Evolutionary conservation across 345 rosid species (phyloP), one percentile per base, ranked within the genome.

Genomic region (Dovyalis caffra): DNA sequence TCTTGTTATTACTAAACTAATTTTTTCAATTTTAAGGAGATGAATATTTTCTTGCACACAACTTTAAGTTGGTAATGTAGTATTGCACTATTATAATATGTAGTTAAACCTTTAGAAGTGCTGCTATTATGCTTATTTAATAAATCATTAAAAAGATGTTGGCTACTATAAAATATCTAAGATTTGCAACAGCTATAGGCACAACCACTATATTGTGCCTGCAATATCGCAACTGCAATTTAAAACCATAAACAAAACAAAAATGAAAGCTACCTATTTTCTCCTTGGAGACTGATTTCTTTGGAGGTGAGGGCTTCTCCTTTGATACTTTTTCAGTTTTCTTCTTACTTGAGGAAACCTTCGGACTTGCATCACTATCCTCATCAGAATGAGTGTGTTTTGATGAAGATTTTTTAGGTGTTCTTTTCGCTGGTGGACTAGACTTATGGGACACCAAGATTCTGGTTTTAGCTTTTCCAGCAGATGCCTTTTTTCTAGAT

Each of bases 241-340:
- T 49, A 49, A 49, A 49, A 49, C 56, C 56, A 49, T 49, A 8
- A n/a, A 49, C 16, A 9, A 49, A n/a, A 25, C 64, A 31, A 23
- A 62, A 62, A 60, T 9, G 14, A 34, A 8, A 63, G 21, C 74
- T 81, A 93, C 97, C 86, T 57, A 85, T 57, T 83, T 85, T 95
- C 86, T 91, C 97, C 86, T 90, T 88, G 37, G 87, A 70, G 18
- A 86, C 82, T 76, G 90, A 79, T 73, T 89, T 91, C 21, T 77
- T 45, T 51, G 90, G 87, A 47, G 86, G 61, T 1, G 86, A 68
- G 47, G 92, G 76, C 83, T 84, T 89, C 38, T 80, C 90, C 81
- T 34, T 70, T 18, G 78, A 28, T 28, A 28, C 74, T 58, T 83
- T 86, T 25, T 79, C 91, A 29, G 70, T 66, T 66, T 57, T 77